phyloP scores from a whole-genome alignment of 345 rosid genomes.

The Microthlaspi erraticum region DNA sequence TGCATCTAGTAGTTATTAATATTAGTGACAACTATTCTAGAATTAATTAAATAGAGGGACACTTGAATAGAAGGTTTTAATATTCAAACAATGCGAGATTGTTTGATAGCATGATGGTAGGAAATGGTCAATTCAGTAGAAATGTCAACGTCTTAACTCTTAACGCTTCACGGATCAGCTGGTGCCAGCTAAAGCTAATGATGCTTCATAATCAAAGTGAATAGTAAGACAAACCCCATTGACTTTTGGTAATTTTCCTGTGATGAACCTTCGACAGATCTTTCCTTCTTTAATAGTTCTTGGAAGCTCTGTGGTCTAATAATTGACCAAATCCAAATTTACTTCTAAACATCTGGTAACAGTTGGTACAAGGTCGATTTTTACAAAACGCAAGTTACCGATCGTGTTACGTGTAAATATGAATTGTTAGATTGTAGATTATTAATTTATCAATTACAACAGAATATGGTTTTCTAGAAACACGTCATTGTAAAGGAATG shows the following conservation, averaged over 20 bases:
- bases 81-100: not conserved
- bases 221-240: not conserved
- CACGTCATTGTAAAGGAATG: too few relatives aligned
- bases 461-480: not conserved
- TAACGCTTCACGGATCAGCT: conserved; percentile 13
- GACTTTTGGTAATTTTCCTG: conserved; percentile 18
- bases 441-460: not conserved
- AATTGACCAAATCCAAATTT: not conserved
- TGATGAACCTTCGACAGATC: not conserved
- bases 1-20: not conserved
- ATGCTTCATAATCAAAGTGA: conserved; percentile 10
- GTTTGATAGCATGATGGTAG: conserved; percentile 8
- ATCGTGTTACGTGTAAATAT: too few relatives aligned
- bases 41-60: not conserved
- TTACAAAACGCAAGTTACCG: too few relatives aligned
- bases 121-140: conserved; percentile 24
- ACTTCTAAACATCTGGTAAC: not conserved
- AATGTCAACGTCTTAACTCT: conserved; percentile 12
- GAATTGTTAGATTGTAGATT: not conserved
- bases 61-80: not conserved
- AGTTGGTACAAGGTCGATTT: too few relatives aligned
- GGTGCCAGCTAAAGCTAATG: conserved; percentile 33
- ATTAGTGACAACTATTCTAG: conserved; percentile 9
- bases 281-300: not conserved
- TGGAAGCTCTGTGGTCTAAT: not conserved